These are phyloP conservation scores for Trichoderma sp. DNA, from an alignment of 2,329 filamentous ascomycete species.

Conservation along the genomic window DNA sequence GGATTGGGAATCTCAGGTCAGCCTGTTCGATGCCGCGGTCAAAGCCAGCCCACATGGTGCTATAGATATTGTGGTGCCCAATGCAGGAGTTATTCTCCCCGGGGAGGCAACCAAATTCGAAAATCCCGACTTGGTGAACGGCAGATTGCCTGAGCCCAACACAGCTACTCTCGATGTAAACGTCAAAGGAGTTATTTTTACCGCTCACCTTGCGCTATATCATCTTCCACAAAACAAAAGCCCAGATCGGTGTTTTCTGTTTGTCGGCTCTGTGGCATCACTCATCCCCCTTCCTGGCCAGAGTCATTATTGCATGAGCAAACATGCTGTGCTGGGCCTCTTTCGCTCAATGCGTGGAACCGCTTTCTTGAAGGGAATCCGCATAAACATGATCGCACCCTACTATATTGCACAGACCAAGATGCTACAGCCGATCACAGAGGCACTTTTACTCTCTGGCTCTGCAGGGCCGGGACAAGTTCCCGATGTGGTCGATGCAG, in stretches of 20 bases:
- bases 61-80: constrained; percentile 64
- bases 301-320: constrained; percentile 57
- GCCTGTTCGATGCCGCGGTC: constrained; percentile 59
- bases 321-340: constrained; percentile 64
- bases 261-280: constrained; percentile 62
- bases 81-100: constrained; percentile 57
- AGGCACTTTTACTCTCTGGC: constrained; percentile 54
- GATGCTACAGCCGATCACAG: constrained; percentile 46
- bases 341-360: constrained; percentile 57
- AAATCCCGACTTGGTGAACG: constrained; percentile 42
- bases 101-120: constrained; percentile 42
- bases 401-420: constrained; percentile 64
- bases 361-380: constrained; percentile 46
- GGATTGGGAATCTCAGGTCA: constrained; percentile 61
- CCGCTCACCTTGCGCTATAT: constrained; percentile 61
- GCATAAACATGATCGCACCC: constrained; percentile 64
- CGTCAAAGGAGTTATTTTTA: constrained; percentile 62
- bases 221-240: constrained; percentile 26
- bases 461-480: constrained; percentile 46
- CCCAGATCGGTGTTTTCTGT: constrained; percentile 56
- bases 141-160: constrained; percentile 42
- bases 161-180: constrained; percentile 60
- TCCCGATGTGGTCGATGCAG: constrained; percentile 62
- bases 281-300: constrained; percentile 43
- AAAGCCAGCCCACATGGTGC: constrained; percentile 51